Evolutionary conservation across 257 asterid genomes (phyloP), one percentile per base, ranked within the genome.

Genomic region (Nicotiana undulata): DNA sequence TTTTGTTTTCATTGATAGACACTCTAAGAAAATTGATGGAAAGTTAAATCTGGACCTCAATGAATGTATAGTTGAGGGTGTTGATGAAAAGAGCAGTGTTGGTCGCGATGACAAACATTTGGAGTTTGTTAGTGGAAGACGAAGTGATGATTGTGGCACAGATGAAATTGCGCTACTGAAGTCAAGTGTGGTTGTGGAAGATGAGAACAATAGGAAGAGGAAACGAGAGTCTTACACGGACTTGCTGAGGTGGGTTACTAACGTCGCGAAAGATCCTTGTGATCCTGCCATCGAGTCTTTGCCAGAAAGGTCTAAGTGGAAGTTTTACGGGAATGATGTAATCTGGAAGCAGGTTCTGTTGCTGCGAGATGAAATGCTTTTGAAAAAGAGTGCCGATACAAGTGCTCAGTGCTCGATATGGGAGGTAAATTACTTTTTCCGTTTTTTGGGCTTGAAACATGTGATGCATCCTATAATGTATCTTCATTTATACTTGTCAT

Each of bases 291-390:
- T 87, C 66, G 93, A 86, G 53, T 37, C 81, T 2, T 66, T 96
- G 46, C 98, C 99, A 0, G 92, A 89, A 53, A 87, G 83, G 75
- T 87, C 86, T 18, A 91, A 88, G 85, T 96, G 99, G 99, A 96
- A 92, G 84, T n/a, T 29, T 77, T 86, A 87, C 51, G 88, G 93
- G 22, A 80, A 40, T 78, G 94, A 94, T 75, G 63, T 79, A 82
- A 63, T 53, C 12, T 94, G 97, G 98, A 96, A 91, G 89, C 92
- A 89, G 87, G 82, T 88, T 86, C 84, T 96, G 78, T 51, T 81
- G 84, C 87, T 83, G 85, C 97, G 97, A 63, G 92, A 88, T 77
- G 86, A 81, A 24, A 83, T 90, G 95, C 84, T 82, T 76, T 74
- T 81, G 88, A 86, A 84, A 81, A 85, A 61, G 84, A 84, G 86